Percentiles rank a stretch among this genome's conserved stretches.
These are phyloP conservation scores for Psilocybe mexicana DNA, from an alignment of 1,284 basidiomycete genomes.

Conservation along the genomic window DNA sequence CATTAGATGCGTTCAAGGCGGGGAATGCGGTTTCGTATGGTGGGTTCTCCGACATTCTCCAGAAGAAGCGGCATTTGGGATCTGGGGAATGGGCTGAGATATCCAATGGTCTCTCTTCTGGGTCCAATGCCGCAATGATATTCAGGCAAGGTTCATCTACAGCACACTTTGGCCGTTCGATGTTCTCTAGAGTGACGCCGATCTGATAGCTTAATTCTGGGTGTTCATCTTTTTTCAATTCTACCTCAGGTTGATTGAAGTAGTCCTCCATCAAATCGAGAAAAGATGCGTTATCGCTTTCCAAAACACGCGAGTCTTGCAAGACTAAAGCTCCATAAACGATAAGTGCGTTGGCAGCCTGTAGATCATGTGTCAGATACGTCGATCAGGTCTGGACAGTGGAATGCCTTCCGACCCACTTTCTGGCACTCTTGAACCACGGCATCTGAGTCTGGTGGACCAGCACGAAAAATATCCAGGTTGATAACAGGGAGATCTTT, in stretches of 20 bases:
- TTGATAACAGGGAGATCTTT: slow-evolving; percentile 71
- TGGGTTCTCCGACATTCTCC: slow-evolving; percentile 78
- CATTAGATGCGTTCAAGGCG: slow-evolving; percentile 74
- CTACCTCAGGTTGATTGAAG: slow-evolving; percentile 69
- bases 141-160: slow-evolving; percentile 72
- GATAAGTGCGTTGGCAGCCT: slow-evolving; percentile 82
- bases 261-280: slow-evolving; percentile 87
- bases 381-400: background rate
- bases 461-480: slow-evolving; percentile 70
- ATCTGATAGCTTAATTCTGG: slow-evolving; percentile 80
- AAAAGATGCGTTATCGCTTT: slow-evolving; percentile 77
- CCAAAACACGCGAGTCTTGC: slow-evolving; percentile 80
- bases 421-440: slow-evolving; percentile 66
- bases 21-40: slow-evolving; percentile 81
- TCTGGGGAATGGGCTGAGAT: slow-evolving; percentile 77
- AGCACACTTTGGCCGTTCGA: slow-evolving; percentile 88
- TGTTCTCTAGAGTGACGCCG: slow-evolving; percentile 90
- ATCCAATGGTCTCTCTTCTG: slow-evolving; percentile 80
- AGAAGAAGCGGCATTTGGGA: slow-evolving; percentile 93
- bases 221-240: slow-evolving; percentile 73
- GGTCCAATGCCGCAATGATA: slow-evolving; percentile 72
- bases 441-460: slow-evolving; percentile 46
- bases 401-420: slow-evolving; percentile 36
- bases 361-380: background rate
- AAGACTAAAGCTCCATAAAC: slow-evolving; percentile 81